Base-by-base conservation (phyloP, 2,329 filamentous ascomycete genomes). In the Byssochlamys sp. region DNA sequence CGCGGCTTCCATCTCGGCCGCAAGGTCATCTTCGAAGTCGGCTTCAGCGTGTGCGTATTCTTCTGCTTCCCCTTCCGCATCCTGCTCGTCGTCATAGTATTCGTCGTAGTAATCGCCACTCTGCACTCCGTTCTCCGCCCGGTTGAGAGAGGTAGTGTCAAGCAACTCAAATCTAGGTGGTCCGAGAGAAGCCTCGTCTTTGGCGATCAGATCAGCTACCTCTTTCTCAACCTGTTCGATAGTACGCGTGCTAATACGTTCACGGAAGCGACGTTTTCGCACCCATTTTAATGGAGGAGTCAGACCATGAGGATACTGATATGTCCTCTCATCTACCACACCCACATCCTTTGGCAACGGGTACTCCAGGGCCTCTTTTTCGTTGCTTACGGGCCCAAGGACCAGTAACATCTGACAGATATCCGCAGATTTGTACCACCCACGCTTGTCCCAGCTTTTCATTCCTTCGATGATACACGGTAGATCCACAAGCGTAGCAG, bases 371-470 rank as follows among this genome's bases (percentile, higher is more conserved):
- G 86, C 87, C 67, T 88, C 85, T n/a, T 80, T 75, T 62, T 89
- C 86, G 56, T 73, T 85, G 52, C 78, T 75, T 19, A 92, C 86
- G 31, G 74, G 78, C 7, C 87, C 86, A 58, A 91, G 83, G 1
- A 92, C 88, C 6, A 95, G 76, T 35, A 95, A 81, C 88, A 96
- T 95, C 75, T 95, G 90, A 64, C 87, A 90, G 33, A 95, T 84
- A 68, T 96, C 91, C 31, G 89, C 88, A 7, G 89, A 88, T 75
- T 96, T 96, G 78, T 91, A 90, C 78, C 91, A 90, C 19, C 86
- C 83, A 67, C 89, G 90, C 67, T 86, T 86, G 70, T 95, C 91
- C 89, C 90, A 96, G 59, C 88, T 91, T 78, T 96, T 96, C 87
- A 94, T 91, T 6, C 86, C 87, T 70, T 96, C 91, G 4, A 91